phyloP scores from a whole-genome alignment of 2,329 filamentous ascomycete species.

The Tolypocladium amazonense region DNA sequence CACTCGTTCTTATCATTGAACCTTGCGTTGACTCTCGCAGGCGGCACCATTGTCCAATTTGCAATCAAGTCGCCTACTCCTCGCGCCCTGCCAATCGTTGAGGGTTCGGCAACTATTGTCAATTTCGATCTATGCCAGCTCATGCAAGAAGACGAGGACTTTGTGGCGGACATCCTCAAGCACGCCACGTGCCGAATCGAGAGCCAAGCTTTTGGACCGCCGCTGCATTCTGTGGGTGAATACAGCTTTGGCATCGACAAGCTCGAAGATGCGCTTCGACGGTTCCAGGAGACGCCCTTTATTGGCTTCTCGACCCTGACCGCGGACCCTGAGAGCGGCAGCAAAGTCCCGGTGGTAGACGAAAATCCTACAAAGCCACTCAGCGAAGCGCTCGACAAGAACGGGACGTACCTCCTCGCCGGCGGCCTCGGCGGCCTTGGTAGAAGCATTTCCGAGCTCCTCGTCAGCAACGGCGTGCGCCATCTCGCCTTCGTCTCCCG shows the following conservation, averaged over 20 bases:
- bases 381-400: constrained; percentile 18
- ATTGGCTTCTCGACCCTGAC: constrained; percentile 11
- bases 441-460: constrained; percentile 37
- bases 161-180: constrained; percentile 18
- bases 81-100: constrained; percentile 3
- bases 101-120: constrained; percentile 15
- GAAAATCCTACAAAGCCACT: constrained; percentile 14
- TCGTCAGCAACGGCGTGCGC: constrained; percentile 38
- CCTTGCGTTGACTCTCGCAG: constrained; percentile 6
- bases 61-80: constrained; percentile 11
- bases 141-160: constrained; percentile 18
- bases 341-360: constrained; percentile 12
- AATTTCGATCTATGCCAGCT: constrained; percentile 22
- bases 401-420: constrained; percentile 41
- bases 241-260: constrained; percentile 9
- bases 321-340: constrained; percentile 1
- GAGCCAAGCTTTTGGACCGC: neutral
- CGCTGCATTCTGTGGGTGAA: neutral
- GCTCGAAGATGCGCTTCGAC: constrained; percentile 15
- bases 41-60: constrained; percentile 22
- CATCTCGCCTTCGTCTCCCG: constrained; percentile 44
- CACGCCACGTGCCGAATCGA: constrained; percentile 5
- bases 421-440: constrained; percentile 50
- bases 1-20: neutral
- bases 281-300: constrained; percentile 15